A percentile compares a stretch with the other conserved stretches of the same genome.
Conservation (phyloP, 2,329 filamentous ascomycete species). For the Hirsutella minnesotensis region DNA sequence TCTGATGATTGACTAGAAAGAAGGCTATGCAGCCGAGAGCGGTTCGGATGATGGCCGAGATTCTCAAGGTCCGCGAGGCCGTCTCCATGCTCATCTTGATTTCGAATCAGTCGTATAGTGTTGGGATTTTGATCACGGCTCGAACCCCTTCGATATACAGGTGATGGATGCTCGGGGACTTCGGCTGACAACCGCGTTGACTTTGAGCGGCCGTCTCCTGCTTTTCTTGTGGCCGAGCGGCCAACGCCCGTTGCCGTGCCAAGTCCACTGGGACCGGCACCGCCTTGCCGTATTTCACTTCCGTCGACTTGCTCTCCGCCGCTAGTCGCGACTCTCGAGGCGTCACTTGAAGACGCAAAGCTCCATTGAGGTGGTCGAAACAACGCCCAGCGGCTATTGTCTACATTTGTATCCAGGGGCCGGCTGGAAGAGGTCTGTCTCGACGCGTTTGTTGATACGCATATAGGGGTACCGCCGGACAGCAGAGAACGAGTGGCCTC, state of each 20-base stretch:
- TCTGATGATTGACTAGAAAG: constrained; percentile 38
- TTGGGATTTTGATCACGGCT: constrained; percentile 21
- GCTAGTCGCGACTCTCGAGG: constrained; percentile 46
- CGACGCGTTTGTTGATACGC: constrained; percentile 5
- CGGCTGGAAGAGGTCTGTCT: constrained; percentile 1
- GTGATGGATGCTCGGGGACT: constrained; percentile 22
- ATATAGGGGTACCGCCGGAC: constrained; percentile 13
- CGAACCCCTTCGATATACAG: constrained; percentile 27
- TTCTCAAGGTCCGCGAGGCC: constrained; percentile 48
- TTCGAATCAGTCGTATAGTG: constrained; percentile 34
- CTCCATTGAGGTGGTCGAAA: constrained; percentile 45
- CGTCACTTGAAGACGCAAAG: constrained; percentile 50
- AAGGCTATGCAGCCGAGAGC: constrained; percentile 39
- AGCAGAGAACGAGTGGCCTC: constrained; percentile 27
- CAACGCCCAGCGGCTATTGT: neutral
- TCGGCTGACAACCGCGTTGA: constrained; percentile 15
- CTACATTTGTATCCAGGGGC: neutral
- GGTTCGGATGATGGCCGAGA: constrained; percentile 39
- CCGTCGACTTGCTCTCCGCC: constrained; percentile 32
- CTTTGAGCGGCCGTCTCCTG: constrained; percentile 25
- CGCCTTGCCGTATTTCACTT: too few relatives aligned
- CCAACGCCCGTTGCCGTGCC: constrained; percentile 42
- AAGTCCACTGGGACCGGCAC: constrained; percentile 30
- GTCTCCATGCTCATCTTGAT: constrained; percentile 54
- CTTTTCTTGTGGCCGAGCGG: constrained; percentile 36